These are phyloP conservation scores for Porogramme epimiltina DNA, from an alignment of 1,284 basidiomycete species.

Conservation along the genomic window DNA sequence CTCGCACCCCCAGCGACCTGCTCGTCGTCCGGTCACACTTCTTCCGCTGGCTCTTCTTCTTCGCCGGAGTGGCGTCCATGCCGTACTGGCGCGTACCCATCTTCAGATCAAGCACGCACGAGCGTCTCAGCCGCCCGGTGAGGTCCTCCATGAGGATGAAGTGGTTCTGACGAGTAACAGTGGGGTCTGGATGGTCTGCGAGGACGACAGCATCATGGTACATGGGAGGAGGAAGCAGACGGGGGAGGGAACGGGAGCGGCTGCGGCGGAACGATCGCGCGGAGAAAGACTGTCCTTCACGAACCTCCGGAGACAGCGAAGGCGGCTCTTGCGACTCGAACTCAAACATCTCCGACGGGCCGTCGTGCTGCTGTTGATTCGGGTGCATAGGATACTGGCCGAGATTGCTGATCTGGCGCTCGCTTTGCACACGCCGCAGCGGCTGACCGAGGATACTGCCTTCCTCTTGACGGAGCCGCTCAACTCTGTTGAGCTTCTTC, in stretches of 20 bases:
- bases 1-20: slow-evolving; percentile 85
- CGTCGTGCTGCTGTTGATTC: slow-evolving; percentile 17
- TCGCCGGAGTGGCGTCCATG: slow-evolving; percentile 88
- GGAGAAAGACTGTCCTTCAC: slow-evolving; percentile 24
- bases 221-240: neutral
- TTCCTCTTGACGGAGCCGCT: slow-evolving; percentile 35
- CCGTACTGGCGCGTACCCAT: slow-evolving; percentile 99
- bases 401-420: slow-evolving; percentile 31
- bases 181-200: slow-evolving; percentile 28
- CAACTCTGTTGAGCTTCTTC: slow-evolving; percentile 40
- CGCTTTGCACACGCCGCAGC: slow-evolving; percentile 66
- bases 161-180: slow-evolving; percentile 86
- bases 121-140: slow-evolving; percentile 90
- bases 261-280: slow-evolving; percentile 48
- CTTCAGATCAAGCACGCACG: slow-evolving; percentile 97
- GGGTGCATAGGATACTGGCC: slow-evolving; percentile 19
- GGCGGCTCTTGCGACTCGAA: slow-evolving; percentile 41
- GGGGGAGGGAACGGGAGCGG: slow-evolving; percentile 49
- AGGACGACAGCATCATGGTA: slow-evolving; percentile 18
- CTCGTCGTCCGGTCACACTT: slow-evolving; percentile 98
- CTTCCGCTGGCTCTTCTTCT: slow-evolving; percentile 97
- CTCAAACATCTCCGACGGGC: slow-evolving; percentile 42
- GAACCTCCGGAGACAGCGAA: slow-evolving; percentile 1
- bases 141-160: slow-evolving; percentile 99
- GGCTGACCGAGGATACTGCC: slow-evolving; percentile 33